Evolutionary conservation across 2,329 filamentous ascomycete genomes (phyloP).

Genomic region (Penicillium sp.): DNA sequence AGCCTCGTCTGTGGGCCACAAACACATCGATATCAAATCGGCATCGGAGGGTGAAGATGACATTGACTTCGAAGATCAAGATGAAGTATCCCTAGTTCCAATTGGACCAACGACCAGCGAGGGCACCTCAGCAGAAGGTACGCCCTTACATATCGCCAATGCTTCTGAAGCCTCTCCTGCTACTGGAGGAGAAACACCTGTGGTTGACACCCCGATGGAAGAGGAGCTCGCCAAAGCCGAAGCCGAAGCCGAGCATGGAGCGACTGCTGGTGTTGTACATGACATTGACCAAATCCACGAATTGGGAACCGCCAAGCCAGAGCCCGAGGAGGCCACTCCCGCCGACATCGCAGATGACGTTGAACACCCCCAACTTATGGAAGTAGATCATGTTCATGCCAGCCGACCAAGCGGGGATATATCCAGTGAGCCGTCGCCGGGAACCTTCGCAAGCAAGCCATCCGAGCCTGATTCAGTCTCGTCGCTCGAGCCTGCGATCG

Average conservation of each 20-base stretch:
- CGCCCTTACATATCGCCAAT: slow-evolving; percentile 20
- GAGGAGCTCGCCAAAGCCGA: background rate
- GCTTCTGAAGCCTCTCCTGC: slow-evolving; percentile 12
- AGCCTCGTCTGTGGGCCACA: slow-evolving; percentile 23
- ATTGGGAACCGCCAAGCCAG: background rate
- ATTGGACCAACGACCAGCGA: slow-evolving; percentile 25
- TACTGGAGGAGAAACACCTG: slow-evolving; percentile 9
- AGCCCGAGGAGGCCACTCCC: background rate
- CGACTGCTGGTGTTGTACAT: background rate
- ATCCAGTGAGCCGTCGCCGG: slow-evolving; percentile 43
- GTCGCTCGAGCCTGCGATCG: slow-evolving; percentile 35
- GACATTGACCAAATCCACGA: background rate
- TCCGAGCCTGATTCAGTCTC: slow-evolving; percentile 46
- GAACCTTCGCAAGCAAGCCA: slow-evolving; percentile 42
- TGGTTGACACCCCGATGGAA: slow-evolving; percentile 12
- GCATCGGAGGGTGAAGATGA: slow-evolving; percentile 25
- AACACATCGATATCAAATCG: slow-evolving; percentile 24
- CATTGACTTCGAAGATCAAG: slow-evolving; percentile 28
- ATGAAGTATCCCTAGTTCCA: slow-evolving; percentile 36
- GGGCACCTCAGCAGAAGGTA: slow-evolving; percentile 27
- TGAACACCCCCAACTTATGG: slow-evolving; percentile 10
- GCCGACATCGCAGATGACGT: background rate
- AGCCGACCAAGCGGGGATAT: slow-evolving; percentile 28
- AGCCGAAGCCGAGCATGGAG: background rate
- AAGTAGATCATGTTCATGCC: slow-evolving; percentile 18